Base-by-base conservation (phyloP, 2,329 filamentous ascomycete species). In the Pyricularia sp. region DNA sequence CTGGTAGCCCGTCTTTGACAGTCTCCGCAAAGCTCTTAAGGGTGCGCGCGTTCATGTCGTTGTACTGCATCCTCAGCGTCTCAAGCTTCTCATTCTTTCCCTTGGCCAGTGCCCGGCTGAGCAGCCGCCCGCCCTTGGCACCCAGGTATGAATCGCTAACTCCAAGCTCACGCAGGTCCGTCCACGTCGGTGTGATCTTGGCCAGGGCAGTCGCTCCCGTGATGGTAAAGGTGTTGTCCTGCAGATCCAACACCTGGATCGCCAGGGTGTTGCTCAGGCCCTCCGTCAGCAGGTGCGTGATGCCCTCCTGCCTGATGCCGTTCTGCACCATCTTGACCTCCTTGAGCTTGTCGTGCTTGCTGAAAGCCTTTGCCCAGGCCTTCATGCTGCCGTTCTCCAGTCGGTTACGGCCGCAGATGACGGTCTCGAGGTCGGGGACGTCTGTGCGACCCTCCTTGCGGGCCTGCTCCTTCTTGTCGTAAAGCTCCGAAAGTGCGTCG, bases 301-400 rank as follows among this genome's bases (percentile, higher is more conserved):
- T 95, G 70, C 95, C 95, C 25, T 28, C 26, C 25, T 26, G 23
- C 25, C 95, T 88, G 74, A 99, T 99, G 68, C 95, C 95, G 78
- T 99, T 98, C 80, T 98, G 95, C 30, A 97, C 93, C 95, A 99
- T 98, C 84, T 94, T 96, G 73, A 99, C 88, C 70, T 89, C 89
- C 80, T 90, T 91, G 72, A 99, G 86, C 69, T 91, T 90, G 72
- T 86, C 88, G 77, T 98, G 93, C 69, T 94, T 89, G 75, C 89
- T 88, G 79, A 92, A 97, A 0, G 93, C 86, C 78, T 90, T 91
- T 61, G 94, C 93, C 95, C 95, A 99, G 0, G 94, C 94, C 17
- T 87, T 88, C 95, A 99, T 99, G 30, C 91, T 95, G 73, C 94
- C 95, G 75, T 94, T 97, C 82, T 99, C 95, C 66, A 99, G 85